Percentiles rank a stretch among this genome's conserved stretches.
These are phyloP conservation scores for Onygenales sp. DNA, from an alignment of 2,329 filamentous ascomycete species.

Conservation along the genomic window DNA sequence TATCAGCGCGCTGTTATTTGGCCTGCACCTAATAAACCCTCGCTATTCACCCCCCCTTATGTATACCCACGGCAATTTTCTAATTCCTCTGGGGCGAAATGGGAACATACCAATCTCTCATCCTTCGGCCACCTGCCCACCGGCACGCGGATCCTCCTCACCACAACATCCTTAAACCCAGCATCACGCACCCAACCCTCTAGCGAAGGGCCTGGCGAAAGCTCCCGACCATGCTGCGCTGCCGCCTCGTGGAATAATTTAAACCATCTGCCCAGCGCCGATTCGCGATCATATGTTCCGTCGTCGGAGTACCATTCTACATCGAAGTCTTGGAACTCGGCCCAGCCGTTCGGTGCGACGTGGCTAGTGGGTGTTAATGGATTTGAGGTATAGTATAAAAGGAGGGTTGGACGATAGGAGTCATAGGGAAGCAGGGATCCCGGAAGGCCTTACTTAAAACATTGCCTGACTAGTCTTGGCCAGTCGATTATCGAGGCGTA, in stretches of 20 bases:
- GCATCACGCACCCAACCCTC: conserved; percentile 13
- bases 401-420: neutral
- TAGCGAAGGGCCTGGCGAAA: conserved; percentile 6
- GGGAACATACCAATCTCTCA: conserved; percentile 8
- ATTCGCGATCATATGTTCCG: conserved; percentile 13
- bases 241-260: conserved; percentile 16
- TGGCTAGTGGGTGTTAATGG: conserved; percentile 1
- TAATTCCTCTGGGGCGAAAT: neutral
- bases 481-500: conserved; percentile 45
- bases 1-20: neutral
- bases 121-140: conserved; percentile 19
- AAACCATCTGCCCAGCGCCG: conserved; percentile 16
- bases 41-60: neutral
- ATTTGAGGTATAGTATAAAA: neutral
- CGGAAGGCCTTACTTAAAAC: conserved; percentile 29
- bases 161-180: conserved; percentile 15
- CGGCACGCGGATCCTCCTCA: conserved; percentile 15
- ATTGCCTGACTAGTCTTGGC: conserved; percentile 36
- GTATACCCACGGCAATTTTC: neutral
- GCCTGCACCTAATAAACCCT: neutral
- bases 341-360: conserved; percentile 17
- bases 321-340: conserved; percentile 29
- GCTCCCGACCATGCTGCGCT: conserved; percentile 11
- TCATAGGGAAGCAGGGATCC: neutral
- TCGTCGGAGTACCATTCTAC: conserved; percentile 19